Conservation (phyloP, 106 monocot genomes). For the Dioscorea dumetorum region DNA sequence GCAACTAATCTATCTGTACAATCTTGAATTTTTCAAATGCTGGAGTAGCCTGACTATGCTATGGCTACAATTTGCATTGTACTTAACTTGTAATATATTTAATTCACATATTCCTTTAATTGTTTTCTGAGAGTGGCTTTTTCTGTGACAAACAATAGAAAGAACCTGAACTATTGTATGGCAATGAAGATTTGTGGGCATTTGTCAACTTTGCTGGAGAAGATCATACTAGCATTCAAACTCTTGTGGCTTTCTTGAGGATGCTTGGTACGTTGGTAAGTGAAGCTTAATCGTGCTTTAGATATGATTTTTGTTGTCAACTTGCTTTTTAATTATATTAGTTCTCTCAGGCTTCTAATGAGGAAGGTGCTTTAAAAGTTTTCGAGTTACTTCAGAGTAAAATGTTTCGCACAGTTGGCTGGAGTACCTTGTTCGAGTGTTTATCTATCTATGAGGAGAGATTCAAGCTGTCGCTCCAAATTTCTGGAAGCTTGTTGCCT, state of each 20-base stretch:
- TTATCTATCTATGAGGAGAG: constrained; percentile 86
- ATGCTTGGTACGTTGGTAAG: constrained; percentile 83
- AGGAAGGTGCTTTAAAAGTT: constrained; percentile 84
- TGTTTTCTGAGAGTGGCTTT: background rate
- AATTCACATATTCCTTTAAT: background rate
- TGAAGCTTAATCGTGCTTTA: background rate
- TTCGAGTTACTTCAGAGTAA: constrained; percentile 80
- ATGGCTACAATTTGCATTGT: too few species aligned
- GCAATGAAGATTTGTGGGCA: constrained; percentile 91
- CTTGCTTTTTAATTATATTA: constrained; percentile 1
- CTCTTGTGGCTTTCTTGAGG: constrained; percentile 82
- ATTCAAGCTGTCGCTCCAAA: constrained; percentile 80
- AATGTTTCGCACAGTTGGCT: constrained; percentile 70
- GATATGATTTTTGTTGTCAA: background rate
- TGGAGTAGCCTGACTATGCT: too few species aligned
- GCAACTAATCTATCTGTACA: too few species aligned
- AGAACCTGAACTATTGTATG: constrained; percentile 80
- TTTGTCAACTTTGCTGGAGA: constrained; percentile 89
- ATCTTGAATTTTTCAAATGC: too few species aligned
- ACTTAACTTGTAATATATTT: too few species aligned
- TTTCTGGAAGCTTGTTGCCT: constrained; percentile 55
- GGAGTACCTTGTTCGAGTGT: constrained; percentile 94
- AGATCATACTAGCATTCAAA: constrained; percentile 85
- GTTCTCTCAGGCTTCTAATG: constrained; percentile 60
- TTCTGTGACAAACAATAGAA: constrained; percentile 24